Base-by-base conservation (phyloP, 2,329 filamentous ascomycete genomes). In the Penicillium brasilianum region DNA sequence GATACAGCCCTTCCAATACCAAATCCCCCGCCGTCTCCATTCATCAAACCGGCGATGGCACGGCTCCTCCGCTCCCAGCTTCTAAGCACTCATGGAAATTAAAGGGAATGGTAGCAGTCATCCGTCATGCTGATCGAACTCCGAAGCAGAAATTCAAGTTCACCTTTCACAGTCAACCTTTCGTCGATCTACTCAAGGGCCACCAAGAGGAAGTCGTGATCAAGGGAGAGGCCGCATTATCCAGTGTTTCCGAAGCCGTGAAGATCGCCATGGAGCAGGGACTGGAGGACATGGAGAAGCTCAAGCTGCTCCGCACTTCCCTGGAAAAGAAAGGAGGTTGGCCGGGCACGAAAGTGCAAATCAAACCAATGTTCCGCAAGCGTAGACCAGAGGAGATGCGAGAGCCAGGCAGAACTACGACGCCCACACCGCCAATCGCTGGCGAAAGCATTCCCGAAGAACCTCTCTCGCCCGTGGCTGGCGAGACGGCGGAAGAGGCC, bases 111-210 rank as follows among this genome's bases (percentile, higher is more conserved):
- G 94, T 99, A 0, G 94, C 93, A 1, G 95, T 99, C 16, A 93
- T 99, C 66, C 88, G 95, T 30, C 95, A 99, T 77, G 96, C 96
- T 2, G 95, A 99, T 79, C 90, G 95, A 59, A 99, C 95, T 1
- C 95, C 95, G 2, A 99, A 99, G 79, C 95, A 99, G 72, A 99
- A 99, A 76, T 97, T 97, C 83, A 99, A 99, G 76, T 99, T 98
- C 72, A 99, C 95, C 0, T 98, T 99, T 71, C 95, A 99, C 73
- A 96, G 93, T 0, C 92, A 93, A 64, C 95, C 95, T 0, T 99
- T 99, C 72, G 93, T 99, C 65, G 91, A 96, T 66, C 83, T 99
- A 4, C 85, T 99, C 44, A 96, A 94, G 74, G 95, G 95, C 0
- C 94, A 99, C 71, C 92, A 96, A 71, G 94, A 98, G 77, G 95